Evolutionary conservation across 2,329 filamentous ascomycete species (phyloP).

Genomic region (Claviceps africana): DNA sequence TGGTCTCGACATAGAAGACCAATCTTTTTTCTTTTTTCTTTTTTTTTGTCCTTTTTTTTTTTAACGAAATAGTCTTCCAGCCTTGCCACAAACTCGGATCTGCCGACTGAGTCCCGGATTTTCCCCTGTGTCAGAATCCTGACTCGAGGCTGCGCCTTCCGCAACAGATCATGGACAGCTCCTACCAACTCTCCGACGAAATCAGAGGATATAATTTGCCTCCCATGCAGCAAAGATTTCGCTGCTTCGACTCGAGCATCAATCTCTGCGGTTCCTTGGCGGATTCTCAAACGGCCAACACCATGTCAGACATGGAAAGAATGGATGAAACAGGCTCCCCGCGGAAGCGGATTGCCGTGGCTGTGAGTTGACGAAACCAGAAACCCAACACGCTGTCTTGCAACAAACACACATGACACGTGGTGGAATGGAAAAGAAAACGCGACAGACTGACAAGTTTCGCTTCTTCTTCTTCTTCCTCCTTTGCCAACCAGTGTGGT

Average conservation of each 20-base stretch:
- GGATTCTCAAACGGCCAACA: background rate
- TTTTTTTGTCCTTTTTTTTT: background rate
- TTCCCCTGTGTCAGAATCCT: background rate
- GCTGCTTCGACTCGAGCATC: background rate
- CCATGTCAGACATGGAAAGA: constrained; percentile 3
- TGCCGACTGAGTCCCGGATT: background rate
- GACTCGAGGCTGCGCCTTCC: background rate
- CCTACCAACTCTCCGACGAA: constrained; percentile 1
- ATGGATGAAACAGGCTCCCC: constrained; percentile 28
- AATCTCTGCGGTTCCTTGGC: background rate
- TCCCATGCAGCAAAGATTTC: background rate
- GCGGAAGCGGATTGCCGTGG: constrained; percentile 45
- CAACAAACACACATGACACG: constrained; percentile 4
- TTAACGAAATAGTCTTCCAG: background rate
- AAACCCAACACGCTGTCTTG: background rate
- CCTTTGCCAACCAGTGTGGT: constrained; percentile 48
- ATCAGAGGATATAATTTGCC: constrained; percentile 2
- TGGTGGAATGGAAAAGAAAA: background rate
- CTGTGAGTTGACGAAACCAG: constrained; percentile 29
- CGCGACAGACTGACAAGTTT: background rate
- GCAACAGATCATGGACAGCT: constrained; percentile 3
- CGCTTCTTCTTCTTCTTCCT: background rate
- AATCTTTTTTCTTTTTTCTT: background rate
- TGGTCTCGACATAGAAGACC: background rate
- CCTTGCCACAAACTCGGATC: background rate